A percentile compares a stretch with the other conserved stretches of the same genome.
phyloP scores from a whole-genome alignment of 768 basidiomycete species.

The Trametes coccinea region DNA sequence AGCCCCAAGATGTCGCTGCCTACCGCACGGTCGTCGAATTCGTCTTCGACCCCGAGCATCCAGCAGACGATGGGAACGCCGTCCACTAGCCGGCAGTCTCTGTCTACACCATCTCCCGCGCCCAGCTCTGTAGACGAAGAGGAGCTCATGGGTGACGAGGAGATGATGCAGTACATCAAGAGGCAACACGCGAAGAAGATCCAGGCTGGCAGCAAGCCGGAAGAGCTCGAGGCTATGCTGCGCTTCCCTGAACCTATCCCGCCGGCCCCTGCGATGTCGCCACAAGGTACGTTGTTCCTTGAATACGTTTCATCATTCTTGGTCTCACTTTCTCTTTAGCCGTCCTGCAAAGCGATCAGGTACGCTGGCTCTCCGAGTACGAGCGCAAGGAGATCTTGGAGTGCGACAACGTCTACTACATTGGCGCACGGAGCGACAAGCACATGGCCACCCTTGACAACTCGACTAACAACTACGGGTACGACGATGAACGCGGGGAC shows the following conservation, averaged over 20 bases:
- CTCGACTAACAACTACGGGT: constrained; percentile 86
- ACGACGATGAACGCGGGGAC: constrained; percentile 98
- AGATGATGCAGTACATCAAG: constrained; percentile 94
- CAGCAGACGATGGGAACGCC: constrained; percentile 59
- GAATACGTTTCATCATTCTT: not conserved
- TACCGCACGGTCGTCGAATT: constrained; percentile 53
- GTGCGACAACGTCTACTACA: constrained; percentile 78
- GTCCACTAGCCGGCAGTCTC: constrained; percentile 70
- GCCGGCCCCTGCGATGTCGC: constrained; percentile 64
- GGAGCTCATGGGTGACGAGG: constrained; percentile 87
- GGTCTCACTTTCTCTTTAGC: constrained; percentile 41
- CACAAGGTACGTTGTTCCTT: constrained; percentile 57
- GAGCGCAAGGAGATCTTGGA: constrained; percentile 93
- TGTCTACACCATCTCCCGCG: constrained; percentile 84
- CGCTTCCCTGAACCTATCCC: constrained; percentile 90
- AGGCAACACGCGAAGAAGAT: constrained; percentile 88
- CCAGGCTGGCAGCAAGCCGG: constrained; percentile 78
- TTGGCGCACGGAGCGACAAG: constrained; percentile 81
- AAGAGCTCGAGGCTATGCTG: constrained; percentile 84
- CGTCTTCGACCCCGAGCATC: constrained; percentile 49
- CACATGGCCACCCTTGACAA: constrained; percentile 74
- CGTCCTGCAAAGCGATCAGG: constrained; percentile 64
- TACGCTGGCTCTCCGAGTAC: constrained; percentile 76
- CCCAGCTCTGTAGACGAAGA: constrained; percentile 82
- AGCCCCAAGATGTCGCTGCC: constrained; percentile 74